Conservation (phyloP, 2,329 filamentous ascomycete species). For the Cladosporium halotolerans region DNA sequence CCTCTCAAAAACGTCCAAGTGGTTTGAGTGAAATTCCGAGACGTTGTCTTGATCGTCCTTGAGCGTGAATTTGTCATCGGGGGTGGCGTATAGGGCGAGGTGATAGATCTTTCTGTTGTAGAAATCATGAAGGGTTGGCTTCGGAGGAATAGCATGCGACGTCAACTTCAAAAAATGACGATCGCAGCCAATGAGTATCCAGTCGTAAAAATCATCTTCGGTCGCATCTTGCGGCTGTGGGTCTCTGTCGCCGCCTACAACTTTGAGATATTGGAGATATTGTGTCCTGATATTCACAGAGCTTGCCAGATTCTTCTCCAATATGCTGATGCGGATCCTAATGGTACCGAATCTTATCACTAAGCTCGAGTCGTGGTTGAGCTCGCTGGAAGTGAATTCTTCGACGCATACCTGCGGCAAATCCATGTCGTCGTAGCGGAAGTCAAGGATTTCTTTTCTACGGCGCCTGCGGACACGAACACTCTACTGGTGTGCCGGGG, state of each 20-base stretch:
- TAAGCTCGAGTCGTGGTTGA: background rate
- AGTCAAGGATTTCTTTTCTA: too few species aligned
- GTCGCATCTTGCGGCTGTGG: background rate
- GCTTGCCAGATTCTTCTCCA: background rate
- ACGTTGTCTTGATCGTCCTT: background rate
- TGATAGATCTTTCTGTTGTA: background rate
- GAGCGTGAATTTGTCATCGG: background rate
- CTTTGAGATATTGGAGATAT: background rate
- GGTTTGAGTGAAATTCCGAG: background rate
- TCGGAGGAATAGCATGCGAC: background rate
- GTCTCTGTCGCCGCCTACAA: background rate
- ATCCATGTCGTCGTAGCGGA: too few species aligned
- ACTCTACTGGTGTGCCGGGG: too few species aligned
- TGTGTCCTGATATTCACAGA: background rate
- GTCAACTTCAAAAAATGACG: background rate
- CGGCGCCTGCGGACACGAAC: too few species aligned
- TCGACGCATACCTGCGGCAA: too few species aligned
- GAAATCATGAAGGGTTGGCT: background rate
- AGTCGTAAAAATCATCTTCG: constrained; percentile 6
- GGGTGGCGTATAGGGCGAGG: background rate
- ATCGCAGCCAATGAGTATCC: background rate
- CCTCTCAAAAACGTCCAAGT: background rate
- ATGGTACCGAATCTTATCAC: background rate
- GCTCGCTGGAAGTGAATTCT: background rate
- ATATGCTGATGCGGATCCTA: background rate